Evolutionary conservation across 176 grass and related monocot genomes (phyloP).

Genomic region (Phoenix roebelenii): DNA sequence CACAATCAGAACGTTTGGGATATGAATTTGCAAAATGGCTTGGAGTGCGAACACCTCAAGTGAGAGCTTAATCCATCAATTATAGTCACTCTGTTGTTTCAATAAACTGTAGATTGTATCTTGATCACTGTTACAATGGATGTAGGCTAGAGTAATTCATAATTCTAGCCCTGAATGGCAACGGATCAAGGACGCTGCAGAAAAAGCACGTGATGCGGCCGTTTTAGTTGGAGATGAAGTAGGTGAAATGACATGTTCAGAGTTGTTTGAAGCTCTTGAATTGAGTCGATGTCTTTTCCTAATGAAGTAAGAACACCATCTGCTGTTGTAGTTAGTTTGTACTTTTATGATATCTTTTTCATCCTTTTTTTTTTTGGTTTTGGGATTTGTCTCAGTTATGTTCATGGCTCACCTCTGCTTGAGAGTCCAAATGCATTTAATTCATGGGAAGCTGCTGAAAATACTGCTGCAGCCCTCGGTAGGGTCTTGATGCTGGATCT

Average conservation of each 20-base stretch:
- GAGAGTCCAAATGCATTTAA: constrained; percentile 79
- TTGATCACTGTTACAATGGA: neutral
- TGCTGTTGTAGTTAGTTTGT: neutral
- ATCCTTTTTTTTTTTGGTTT: constrained; percentile 10
- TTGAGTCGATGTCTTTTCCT: constrained; percentile 89
- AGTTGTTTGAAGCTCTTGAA: constrained; percentile 93
- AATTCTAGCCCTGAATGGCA: constrained; percentile 80
- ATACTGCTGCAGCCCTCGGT: constrained; percentile 59
- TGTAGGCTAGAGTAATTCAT: constrained; percentile 80
- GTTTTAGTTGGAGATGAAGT: constrained; percentile 56
- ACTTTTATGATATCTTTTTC: neutral
- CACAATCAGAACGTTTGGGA: constrained; percentile 81
- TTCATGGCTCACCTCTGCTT: constrained; percentile 85
- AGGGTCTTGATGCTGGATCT: constrained; percentile 86
- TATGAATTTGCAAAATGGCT: constrained; percentile 91
- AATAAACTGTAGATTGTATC: too few species aligned
- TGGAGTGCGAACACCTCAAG: constrained; percentile 76
- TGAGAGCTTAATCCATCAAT: constrained; percentile 18
- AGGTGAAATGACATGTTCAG: constrained; percentile 79
- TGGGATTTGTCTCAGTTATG: constrained; percentile 36
- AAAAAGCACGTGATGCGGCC: constrained; percentile 57
- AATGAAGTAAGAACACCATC: constrained; percentile 61
- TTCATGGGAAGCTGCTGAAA: constrained; percentile 39
- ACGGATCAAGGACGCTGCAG: constrained; percentile 56
- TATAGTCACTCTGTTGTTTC: too few species aligned